Conservation (phyloP, 2,329 filamentous ascomycete species). For the Colletotrichum echinochloae region DNA sequence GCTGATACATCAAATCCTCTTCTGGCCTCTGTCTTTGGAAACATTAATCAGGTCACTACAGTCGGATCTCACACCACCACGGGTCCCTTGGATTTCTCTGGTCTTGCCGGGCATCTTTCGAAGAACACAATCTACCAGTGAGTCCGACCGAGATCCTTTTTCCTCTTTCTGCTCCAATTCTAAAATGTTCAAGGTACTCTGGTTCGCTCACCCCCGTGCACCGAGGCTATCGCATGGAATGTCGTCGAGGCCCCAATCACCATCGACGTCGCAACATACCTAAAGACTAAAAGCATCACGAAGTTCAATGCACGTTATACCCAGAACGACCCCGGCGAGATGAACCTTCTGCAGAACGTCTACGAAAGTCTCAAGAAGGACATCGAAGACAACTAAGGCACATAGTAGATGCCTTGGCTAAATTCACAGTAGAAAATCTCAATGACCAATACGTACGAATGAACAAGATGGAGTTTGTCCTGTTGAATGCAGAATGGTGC, state of each 20-base stretch:
- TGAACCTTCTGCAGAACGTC: slow-evolving; percentile 55
- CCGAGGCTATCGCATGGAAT: slow-evolving; percentile 66
- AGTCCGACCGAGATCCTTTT: slow-evolving; percentile 1
- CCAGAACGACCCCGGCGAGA: slow-evolving; percentile 60
- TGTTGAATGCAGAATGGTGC: no score
- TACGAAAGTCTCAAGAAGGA: slow-evolving; percentile 31
- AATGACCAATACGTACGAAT: not conserved
- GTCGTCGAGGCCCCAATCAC: slow-evolving; percentile 60
- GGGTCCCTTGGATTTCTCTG: slow-evolving; percentile 56
- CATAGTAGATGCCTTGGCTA: slow-evolving; percentile 28
- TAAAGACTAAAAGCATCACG: slow-evolving; percentile 63
- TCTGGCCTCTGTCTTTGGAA: slow-evolving; percentile 52
- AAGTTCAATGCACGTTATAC: slow-evolving; percentile 68
- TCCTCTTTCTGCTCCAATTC: not conserved
- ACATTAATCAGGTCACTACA: slow-evolving; percentile 53
- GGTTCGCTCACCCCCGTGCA: slow-evolving; percentile 75
- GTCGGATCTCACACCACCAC: slow-evolving; percentile 54
- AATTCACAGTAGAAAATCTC: not conserved
- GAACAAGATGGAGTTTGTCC: no score
- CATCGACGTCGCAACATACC: slow-evolving; percentile 63
- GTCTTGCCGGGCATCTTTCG: slow-evolving; percentile 52
- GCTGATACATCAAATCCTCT: slow-evolving; percentile 45
- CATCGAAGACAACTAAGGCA: slow-evolving; percentile 10
- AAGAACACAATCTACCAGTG: slow-evolving; percentile 56
- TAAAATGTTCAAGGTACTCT: slow-evolving; percentile 54